Percentiles rank a stretch among this genome's conserved stretches.
phyloP scores from a whole-genome alignment of 306 rosid species.

The Glycine tomentella region DNA sequence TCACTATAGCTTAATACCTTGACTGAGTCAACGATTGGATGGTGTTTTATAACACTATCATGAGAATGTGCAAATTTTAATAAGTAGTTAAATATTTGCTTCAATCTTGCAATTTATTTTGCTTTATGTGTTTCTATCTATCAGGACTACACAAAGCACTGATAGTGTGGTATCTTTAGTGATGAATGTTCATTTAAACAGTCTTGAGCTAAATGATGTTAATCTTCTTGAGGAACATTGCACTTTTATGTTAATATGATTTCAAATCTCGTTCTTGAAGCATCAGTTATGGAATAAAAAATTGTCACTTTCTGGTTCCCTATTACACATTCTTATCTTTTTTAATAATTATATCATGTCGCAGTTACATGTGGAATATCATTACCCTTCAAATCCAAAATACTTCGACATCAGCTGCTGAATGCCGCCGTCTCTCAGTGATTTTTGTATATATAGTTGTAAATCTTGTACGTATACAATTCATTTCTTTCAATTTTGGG shows the following conservation, averaged over 20 bases:
- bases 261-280: not conserved
- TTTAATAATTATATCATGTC: not conserved
- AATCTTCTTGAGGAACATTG: constrained; percentile 16
- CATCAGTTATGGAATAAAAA: not conserved
- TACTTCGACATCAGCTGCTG: constrained; percentile 70
- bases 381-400: constrained; percentile 80
- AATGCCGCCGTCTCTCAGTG: constrained; percentile 19
- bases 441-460: constrained; percentile 45
- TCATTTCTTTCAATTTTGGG: constrained; percentile 39
- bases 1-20: not conserved
- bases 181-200: not conserved
- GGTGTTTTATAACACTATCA: not conserved
- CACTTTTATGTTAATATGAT: not conserved
- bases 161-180: not conserved
- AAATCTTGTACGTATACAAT: constrained; percentile 48
- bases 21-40: not conserved
- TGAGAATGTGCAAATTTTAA: not conserved
- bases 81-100: not conserved
- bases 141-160: not conserved
- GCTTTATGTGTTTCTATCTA: not conserved
- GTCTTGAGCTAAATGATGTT: constrained; percentile 1
- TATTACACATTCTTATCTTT: not conserved
- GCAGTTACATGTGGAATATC: constrained; percentile 84
- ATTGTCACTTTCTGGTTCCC: not conserved
- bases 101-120: not conserved